Conservation (phyloP, 352 stramenopile species). For the Pythium guiyangense region DNA sequence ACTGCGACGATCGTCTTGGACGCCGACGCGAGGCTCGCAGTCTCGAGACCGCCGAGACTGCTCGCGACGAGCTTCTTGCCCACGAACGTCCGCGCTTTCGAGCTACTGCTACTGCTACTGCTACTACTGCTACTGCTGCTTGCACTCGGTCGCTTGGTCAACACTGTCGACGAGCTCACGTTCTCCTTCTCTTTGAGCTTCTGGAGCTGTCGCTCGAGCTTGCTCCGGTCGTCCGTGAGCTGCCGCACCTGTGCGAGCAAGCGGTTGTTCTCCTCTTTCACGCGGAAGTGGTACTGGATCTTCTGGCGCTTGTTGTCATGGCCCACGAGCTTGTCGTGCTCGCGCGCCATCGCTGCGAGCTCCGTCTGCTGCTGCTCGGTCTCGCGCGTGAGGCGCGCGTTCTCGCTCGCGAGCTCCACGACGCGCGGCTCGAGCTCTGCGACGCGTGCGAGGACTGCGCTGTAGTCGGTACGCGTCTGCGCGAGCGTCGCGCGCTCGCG, state of each 20-base stretch:
- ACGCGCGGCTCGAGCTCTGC: background rate
- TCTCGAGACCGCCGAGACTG: constrained; percentile 9
- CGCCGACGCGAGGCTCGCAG: constrained; percentile 12
- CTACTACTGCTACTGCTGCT: constrained; percentile 17
- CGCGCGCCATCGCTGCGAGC: constrained; percentile 25
- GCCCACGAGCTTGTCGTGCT: constrained; percentile 72
- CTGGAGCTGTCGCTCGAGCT: constrained; percentile 40
- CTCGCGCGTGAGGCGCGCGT: no score
- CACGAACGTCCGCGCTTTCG: background rate
- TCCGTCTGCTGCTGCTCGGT: constrained; percentile 50
- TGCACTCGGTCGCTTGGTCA: constrained; percentile 15
- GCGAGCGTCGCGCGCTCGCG: constrained; percentile 13
- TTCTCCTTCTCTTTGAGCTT: constrained; percentile 79
- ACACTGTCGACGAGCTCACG: constrained; percentile 15
- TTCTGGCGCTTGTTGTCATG: constrained; percentile 79
- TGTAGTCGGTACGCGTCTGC: background rate
- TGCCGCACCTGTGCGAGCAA: constrained; percentile 62
- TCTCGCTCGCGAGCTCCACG: constrained; percentile 10
- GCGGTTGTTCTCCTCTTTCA: constrained; percentile 83
- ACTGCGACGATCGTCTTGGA: constrained; percentile 8
- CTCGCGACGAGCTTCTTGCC: constrained; percentile 13
- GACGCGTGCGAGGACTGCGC: background rate
- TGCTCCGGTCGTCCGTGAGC: constrained; percentile 60
- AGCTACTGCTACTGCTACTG: background rate
- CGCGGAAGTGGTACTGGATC: constrained; percentile 78